A percentile compares a stretch with the other conserved stretches of the same genome.
Conservation (phyloP, 805 yeast species). For the Komagataella pseudopastoris region DNA sequence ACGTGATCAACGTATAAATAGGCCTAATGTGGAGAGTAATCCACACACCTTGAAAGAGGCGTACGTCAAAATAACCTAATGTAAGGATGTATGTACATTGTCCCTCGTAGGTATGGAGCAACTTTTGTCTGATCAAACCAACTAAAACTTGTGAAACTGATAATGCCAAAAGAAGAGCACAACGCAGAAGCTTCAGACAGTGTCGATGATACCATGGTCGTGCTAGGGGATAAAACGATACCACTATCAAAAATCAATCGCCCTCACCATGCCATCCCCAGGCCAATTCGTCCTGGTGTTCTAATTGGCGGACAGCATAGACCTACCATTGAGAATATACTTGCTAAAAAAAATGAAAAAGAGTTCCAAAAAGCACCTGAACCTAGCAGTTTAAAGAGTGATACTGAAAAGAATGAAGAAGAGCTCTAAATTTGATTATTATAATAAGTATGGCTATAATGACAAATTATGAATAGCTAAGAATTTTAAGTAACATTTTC, state of each 20-base stretch:
- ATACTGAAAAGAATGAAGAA: no score
- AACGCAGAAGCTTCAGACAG: background rate
- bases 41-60: no score
- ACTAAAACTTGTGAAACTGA: background rate
- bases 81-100: background rate
- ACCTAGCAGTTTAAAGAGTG: background rate
- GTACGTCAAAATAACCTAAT: no score
- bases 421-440: background rate
- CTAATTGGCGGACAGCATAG: background rate
- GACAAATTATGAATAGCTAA: no score
- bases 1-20: background rate
- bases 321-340: background rate
- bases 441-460: no score
- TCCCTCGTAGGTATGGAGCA: no score
- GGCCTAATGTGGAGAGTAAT: background rate
- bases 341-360: background rate
- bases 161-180: background rate
- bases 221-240: background rate
- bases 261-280: background rate
- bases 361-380: background rate
- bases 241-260: background rate
- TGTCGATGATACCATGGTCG: background rate
- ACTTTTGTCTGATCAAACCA: no score
- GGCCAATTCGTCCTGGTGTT: background rate
- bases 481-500: no score